Conservation (phyloP, 1,284 basidiomycete species). For the Apiotrichum gracile region DNA sequence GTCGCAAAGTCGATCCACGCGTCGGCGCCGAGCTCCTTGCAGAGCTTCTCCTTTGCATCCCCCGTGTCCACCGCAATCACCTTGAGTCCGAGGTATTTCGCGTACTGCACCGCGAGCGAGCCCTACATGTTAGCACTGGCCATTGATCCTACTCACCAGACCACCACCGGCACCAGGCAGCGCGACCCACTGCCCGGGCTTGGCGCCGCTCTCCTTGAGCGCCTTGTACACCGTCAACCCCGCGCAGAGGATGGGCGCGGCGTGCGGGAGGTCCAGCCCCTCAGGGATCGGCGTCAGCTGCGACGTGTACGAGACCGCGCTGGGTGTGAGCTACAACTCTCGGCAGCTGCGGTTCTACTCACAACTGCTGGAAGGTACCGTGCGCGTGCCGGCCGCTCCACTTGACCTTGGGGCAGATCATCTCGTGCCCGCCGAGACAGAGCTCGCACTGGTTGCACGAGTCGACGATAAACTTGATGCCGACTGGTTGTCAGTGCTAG, state of each 20-base stretch:
- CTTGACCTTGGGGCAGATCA: conserved; percentile 55
- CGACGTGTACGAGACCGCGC: conserved; percentile 51
- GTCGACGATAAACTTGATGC: conserved; percentile 70
- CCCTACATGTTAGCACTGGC: conserved; percentile 16
- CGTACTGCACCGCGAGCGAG: conserved; percentile 64
- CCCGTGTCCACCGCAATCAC: conserved; percentile 74
- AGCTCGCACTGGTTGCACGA: conserved; percentile 65
- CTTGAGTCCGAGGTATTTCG: conserved; percentile 63
- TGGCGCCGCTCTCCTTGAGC: conserved; percentile 62
- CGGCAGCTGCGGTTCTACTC: neutral
- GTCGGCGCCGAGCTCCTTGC: conserved; percentile 62
- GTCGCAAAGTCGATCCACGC: conserved; percentile 70
- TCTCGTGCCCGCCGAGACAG: conserved; percentile 63
- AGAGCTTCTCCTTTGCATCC: conserved; percentile 62
- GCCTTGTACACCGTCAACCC: conserved; percentile 61
- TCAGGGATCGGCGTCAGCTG: conserved; percentile 72
- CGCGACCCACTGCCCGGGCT: conserved; percentile 70
- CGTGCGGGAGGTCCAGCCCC: conserved; percentile 57
- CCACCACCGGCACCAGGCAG: conserved; percentile 53
- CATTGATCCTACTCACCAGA: conserved; percentile 1
- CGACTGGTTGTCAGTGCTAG: conserved; percentile 50
- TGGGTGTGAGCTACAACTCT: neutral
- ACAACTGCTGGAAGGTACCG: conserved; percentile 54
- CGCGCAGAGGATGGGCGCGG: conserved; percentile 76
- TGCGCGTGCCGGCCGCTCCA: conserved; percentile 67